Evolutionary conservation across 1,139 yeast species (phyloP), one percentile per base, ranked within the genome.

Genomic region (Hemisphaericaspora subhashii): DNA sequence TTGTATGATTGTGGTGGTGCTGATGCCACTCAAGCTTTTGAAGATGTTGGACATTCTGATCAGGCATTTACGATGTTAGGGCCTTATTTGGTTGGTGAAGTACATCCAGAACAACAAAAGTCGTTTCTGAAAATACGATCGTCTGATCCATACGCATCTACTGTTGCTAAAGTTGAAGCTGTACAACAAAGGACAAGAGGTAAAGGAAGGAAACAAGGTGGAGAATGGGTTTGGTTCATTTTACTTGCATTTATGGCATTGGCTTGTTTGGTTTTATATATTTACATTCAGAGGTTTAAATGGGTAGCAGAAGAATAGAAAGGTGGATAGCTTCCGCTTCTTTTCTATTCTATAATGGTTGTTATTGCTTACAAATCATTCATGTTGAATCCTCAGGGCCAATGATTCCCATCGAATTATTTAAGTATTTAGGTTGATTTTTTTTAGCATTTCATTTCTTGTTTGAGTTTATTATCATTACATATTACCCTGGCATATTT

Each of bases 1-100:
- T 59, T 83, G 33, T 61, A 78, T 44, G 86, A 82, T 44, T 81
- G 83, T 55, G 87, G 81, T 6, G 90, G 90, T 0, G 75, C 73
- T n/a, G 89, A 83, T 58, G 87, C 85, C 5, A 80, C 88, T 0
- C 75, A 66, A 43, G 77, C 79, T 5, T 79, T 79, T 52, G 75
- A 69, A 44, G 78, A 72, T 46, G 78, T 72, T 15, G 74, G 67
- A n/a, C 78, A 72, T 52, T 68, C 74, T 3, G 67, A 67, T 36
- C 68, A 62, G 44, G 77, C 78, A 2, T 51, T 64, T 14, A 54
- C 55, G 30, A 68, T 72, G 74, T 50, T 72, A 5, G 54, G 46
- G 6, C 74, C 76, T 2, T 68, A 61, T 47, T 60, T 50, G 37
- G 39, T 68, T 2, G 77, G 77, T 1, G 64, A 61, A 17, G 43